Evolutionary conservation across 1,139 yeast genomes (phyloP).

Genomic region (Candida sp.): DNA sequence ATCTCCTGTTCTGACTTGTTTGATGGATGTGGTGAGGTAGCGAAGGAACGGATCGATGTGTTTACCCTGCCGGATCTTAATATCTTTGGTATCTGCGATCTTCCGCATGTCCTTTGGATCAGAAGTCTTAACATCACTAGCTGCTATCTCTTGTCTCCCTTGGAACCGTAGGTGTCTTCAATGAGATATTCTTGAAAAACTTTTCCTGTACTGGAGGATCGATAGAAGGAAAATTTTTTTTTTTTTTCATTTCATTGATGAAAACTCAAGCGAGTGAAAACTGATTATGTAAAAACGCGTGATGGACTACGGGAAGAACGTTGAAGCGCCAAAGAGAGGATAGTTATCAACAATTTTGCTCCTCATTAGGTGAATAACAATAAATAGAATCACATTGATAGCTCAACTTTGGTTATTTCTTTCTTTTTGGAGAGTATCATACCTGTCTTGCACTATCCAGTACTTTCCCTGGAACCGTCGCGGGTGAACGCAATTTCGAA

Average conservation of each 20-base stretch:
- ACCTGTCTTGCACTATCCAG: too few relatives aligned
- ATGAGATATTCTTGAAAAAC: not conserved
- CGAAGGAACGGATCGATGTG: not conserved
- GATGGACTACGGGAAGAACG: not conserved
- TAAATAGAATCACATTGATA: too few relatives aligned
- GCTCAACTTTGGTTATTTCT: too few relatives aligned
- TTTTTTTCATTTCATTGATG: not conserved
- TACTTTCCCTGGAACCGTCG: too few relatives aligned
- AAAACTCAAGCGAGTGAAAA: not conserved
- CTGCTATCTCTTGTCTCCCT: not conserved
- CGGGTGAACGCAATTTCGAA: too few relatives aligned
- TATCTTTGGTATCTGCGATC: not conserved
- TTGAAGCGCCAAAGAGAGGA: not conserved
- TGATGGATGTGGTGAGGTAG: not conserved
- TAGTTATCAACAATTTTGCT: too few relatives aligned
- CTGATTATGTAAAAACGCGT: not conserved
- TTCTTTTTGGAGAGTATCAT: too few relatives aligned
- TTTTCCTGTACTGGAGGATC: not conserved
- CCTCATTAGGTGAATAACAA: too few relatives aligned
- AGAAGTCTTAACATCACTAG: slow-evolving; percentile 4
- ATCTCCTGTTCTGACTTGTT: not conserved
- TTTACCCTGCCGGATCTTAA: not conserved
- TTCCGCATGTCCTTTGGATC: slow-evolving; percentile 3
- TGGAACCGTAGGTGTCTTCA: not conserved
- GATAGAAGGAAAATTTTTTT: not conserved